Evolutionary conservation across 306 rosid genomes (phyloP).

Genomic region (Hippophae gyantsensis): DNA sequence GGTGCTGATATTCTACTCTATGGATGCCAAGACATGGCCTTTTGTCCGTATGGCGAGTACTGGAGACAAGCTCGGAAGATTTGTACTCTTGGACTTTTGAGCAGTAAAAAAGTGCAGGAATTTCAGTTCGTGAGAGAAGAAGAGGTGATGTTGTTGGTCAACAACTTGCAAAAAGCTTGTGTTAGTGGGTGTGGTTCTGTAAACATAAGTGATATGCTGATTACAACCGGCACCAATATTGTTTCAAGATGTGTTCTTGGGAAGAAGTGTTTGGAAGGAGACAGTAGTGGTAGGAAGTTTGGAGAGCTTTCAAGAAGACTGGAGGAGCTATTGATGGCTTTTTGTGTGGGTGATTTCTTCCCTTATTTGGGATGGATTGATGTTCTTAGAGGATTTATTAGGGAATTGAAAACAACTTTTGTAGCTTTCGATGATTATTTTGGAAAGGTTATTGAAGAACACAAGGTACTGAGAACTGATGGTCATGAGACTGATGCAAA

Average conservation of each 20-base stretch:
- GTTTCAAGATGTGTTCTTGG: conserved; percentile 6
- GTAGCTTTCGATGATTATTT: conserved; percentile 10
- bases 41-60: conserved; percentile 20
- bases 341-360: conserved; percentile 18
- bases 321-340: not conserved
- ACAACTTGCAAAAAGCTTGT: not conserved
- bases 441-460: not conserved
- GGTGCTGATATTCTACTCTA: conserved; percentile 16
- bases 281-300: not conserved
- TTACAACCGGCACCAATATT: not conserved
- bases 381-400: conserved; percentile 8
- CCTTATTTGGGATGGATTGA: conserved; percentile 23
- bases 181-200: not conserved
- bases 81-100: conserved; percentile 21
- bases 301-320: conserved; percentile 9
- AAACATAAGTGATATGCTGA: conserved; percentile 16
- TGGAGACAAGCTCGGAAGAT: conserved; percentile 29
- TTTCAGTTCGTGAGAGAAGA: conserved; percentile 11
- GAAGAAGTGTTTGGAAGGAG: not conserved
- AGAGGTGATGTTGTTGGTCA: not conserved
- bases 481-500: not conserved
- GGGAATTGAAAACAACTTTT: not conserved
- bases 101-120: not conserved
- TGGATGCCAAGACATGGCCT: conserved; percentile 13
- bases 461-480: not conserved